Evolutionary conservation across 495 filamentous ascomycete species (phyloP), one percentile per base, ranked within the genome.

Genomic region (Penicillium canariense): DNA sequence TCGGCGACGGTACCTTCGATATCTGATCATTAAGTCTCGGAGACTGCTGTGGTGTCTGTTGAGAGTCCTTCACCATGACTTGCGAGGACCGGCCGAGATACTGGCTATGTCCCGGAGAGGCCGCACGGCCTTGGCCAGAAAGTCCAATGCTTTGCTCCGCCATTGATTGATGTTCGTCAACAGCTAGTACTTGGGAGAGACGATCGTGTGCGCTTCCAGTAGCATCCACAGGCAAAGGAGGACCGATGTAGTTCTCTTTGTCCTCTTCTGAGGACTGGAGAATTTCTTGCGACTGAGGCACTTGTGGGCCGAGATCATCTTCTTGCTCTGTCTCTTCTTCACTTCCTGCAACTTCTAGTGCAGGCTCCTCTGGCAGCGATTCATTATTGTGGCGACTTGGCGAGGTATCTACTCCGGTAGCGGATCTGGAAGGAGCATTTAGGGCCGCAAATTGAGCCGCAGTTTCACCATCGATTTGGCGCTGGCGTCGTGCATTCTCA

Each of bases 291-390:
- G 68, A 69, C 26, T 44, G 60, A 12, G 62, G 58, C 0, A 72
- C 56, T 42, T 66, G 58, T 4, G 58, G 57, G 10, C 48, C 59
- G 12, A 52, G 10, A 36, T 76, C 69, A 34, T 80, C 77, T 49
- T 81, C 79, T 43, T 76, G 73, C 42, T 81, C 78, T 0, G 78
- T 81, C 56, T 81, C 78, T 50, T 77, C 79, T 60, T 81, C 79
- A 20, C 75, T 81, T 9, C 61, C 59, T 18, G 54, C 68, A 5
- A 59, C 58, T 25, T 60, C 66, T 1, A 42, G 30, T 34, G 52
- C 60, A 25, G 30, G 28, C 9, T 63, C 48, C 6, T 63, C 49
- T 31, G 50, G 44, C 2, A 14, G 46, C 4, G 12, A 14, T 18
- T 46, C 48, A 9, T 48, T 46, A 26, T 28, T 36, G 0, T 11